Percentiles rank a stretch among this genome's conserved stretches.
These are phyloP conservation scores for Suhomyces faveliae DNA, from an alignment of 805 yeast genomes.

Conservation along the genomic window DNA sequence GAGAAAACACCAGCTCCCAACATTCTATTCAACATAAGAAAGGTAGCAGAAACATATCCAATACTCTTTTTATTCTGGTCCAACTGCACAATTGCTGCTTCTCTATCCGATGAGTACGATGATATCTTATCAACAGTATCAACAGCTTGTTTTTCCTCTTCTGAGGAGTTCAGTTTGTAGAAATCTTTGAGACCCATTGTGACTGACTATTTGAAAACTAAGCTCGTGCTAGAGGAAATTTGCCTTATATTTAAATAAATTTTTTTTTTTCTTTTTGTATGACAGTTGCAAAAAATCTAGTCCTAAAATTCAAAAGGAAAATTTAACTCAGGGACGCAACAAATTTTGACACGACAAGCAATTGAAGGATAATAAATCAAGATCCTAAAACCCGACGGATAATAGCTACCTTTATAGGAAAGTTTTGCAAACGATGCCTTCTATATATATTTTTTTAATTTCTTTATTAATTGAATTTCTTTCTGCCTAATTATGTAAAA, in stretches of 20 bases:
- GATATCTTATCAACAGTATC: constrained; percentile 6
- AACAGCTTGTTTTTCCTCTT: constrained; percentile 4
- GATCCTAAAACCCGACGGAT: too few relatives aligned
- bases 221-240: not conserved
- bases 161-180: constrained; percentile 7
- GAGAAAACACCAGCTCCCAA: constrained; percentile 75
- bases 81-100: constrained; percentile 33
- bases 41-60: constrained; percentile 45
- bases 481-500: not conserved
- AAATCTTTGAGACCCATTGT: constrained; percentile 12
- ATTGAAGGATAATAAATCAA: not conserved
- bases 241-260: not conserved
- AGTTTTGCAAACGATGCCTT: not conserved
- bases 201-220: not conserved
- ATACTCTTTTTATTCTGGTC: constrained; percentile 46
- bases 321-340: not conserved
- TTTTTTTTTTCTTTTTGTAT: not conserved
- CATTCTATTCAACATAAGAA: constrained; percentile 62
- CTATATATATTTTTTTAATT: not conserved
- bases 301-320: not conserved
- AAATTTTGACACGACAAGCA: not conserved
- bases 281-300: not conserved
- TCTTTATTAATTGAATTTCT: not conserved
- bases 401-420: not conserved
- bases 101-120: constrained; percentile 15